phyloP scores from a whole-genome alignment of 208 protist species.

The Naegleria lovaniensis region DNA sequence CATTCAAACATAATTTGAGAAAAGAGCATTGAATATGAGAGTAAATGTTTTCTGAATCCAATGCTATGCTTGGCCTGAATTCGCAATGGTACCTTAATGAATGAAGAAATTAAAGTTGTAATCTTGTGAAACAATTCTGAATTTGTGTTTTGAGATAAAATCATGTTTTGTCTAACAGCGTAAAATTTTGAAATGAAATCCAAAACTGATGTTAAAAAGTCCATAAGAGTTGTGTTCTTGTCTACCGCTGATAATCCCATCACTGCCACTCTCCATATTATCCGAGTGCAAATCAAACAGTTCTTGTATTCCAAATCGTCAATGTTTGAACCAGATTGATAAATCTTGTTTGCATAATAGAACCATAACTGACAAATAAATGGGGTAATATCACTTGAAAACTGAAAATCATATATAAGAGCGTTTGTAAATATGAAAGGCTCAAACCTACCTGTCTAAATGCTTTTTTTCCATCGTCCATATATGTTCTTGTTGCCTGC shows the following conservation, averaged over 20 bases:
- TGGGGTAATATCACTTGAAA: neutral
- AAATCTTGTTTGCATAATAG: neutral
- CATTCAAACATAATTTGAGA: neutral
- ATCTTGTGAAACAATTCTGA: neutral
- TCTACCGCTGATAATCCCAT: neutral
- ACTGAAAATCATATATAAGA: neutral
- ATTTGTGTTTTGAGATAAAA: neutral
- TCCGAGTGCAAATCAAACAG: neutral
- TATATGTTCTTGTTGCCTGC: neutral
- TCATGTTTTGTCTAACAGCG: neutral
- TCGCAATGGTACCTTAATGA: conserved; percentile 2
- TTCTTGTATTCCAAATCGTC: neutral
- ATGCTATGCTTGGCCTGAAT: neutral
- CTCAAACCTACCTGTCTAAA: neutral
- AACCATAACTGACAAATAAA: neutral
- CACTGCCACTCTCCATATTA: neutral
- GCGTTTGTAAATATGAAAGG: too few relatives aligned
- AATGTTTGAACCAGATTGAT: neutral
- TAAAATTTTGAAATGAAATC: neutral
- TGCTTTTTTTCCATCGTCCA: neutral
- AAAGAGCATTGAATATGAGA: neutral
- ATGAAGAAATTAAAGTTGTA: neutral
- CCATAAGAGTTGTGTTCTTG: neutral
- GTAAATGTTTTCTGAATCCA: neutral
- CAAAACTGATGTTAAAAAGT: neutral